Base-by-base conservation (phyloP, 2,329 filamentous ascomycete genomes). In the Aspergillus vadensis region DNA sequence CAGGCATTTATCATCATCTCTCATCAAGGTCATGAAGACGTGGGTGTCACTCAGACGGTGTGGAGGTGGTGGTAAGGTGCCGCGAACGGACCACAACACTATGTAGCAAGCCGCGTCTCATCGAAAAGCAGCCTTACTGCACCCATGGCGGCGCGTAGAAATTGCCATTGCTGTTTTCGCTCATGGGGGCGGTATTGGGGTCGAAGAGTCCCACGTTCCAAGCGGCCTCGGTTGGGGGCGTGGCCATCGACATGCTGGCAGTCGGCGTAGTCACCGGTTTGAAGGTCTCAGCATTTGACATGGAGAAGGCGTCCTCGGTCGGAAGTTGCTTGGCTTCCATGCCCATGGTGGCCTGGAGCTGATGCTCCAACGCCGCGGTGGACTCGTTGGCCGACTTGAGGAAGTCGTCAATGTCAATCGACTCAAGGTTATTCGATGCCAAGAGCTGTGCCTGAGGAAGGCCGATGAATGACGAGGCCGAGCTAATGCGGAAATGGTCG, bases 1-100 rank as follows among this genome's bases (percentile, higher is more conserved):
- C 65, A 73, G 68, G 72, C 70, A 75, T 74, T 73, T 74, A 75
- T 76, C 75, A 76, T 77, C 75, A 77, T 77, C 75, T 76, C 75
- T 77, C 75, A 76, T 77, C 75, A 77, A 68, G 72, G 75, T 76
- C 74, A 68, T 77, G 62, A 76, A 75, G 74, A 67, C 66, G 64
- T 52, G 44, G 58, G 58, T 64, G 63, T 68, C 66, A 65, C 65
- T 65, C 57, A 65, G 66, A 76, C 74, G 70, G 73, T 76, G 72
- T 76, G 65, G 72, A 74, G 72, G 71, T 74, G 73, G 71, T 75
- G 73, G 71, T 73, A 72, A 70, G 67, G 69, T 70, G 73, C 68
- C 65, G 67, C 69, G 58, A 64, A 65, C 58, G 67, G 65, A 66
- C 62, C 60, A 67, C 64, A 67, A 63, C 62, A 60, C 65, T 64